Evolutionary conservation across 257 asterid genomes (phyloP), one percentile per base, ranked within the genome.

Genomic region (Nicotiana tomentosiformis): DNA sequence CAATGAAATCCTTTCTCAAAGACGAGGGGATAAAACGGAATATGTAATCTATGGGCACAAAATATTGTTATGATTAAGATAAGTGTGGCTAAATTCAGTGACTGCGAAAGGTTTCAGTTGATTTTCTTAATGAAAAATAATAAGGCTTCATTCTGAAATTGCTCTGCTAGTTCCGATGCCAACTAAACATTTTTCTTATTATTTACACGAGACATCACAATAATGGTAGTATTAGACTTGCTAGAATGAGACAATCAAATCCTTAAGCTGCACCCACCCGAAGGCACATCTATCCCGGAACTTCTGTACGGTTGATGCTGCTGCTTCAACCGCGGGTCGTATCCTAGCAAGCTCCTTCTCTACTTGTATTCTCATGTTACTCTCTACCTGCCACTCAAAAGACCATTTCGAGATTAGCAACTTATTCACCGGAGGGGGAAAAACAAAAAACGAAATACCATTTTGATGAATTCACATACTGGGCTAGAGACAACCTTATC

Each of bases 221-320:
- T 51, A 61, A 4, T 37, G 55, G 26, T 35, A 55, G 37, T 29
- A 20, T 64, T 66, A 39, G 20, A 35, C 43, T 64, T 7, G 26
- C 87, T 89, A 95, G 62, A 95, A 82, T 12, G 90, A 51, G 72
- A 94, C 97, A 5, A 87, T 61, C 12, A 96, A 84, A 65, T 88
- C 90, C 11, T 88, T 81, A 82, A 96, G 85, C 88, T 93, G 92
- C 81, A 96, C 91, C 98, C 99, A 92, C 5, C 97, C 98, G 74
- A 90, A 94, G 23, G 98, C 94, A 39, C 98, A 93, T 30, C 95
- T 87, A 43, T 94, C 94, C 0, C 97, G 94, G 82, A 93, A 87
- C 81, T 90, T 92, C 84, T 89, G 92, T 56, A 90, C 91, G 8
- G 84, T 90, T 14, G 97, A 88, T 2, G 97, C 89, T 77, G 98